Evolutionary conservation across 495 filamentous ascomycete species (phyloP), one percentile per base, ranked within the genome.

Genomic region (Daldinia caldariorum): DNA sequence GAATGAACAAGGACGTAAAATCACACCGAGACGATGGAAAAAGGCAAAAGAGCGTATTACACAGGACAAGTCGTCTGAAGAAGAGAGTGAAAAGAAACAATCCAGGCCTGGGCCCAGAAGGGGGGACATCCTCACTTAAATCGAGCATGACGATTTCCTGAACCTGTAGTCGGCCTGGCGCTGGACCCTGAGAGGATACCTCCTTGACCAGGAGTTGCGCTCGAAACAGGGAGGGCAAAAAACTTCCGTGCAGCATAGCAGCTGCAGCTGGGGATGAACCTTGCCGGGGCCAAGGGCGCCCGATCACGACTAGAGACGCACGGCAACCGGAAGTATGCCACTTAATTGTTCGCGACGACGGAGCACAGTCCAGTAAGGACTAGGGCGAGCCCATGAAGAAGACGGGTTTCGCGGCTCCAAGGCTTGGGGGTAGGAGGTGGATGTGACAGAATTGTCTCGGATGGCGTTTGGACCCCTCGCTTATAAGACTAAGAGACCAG

Each of bases 361-460:
- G 58, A 53, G 51, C 14, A 57, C 58, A 39, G 68, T 53, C 55
- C 16, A 54, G 64, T 63, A 45, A 49, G 63, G 58, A 51, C 43
- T 66, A 66, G 56, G 56, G 60, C 61, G 54, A 50, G 57, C 54
- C 63, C 56, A 18, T 59, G 61, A 12, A 38, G 35, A 47, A 53
- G 45, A 64, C 56, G 63, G 66, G 50, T 64, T 43, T 37, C 16
- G 65, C 67, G 58, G 63, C 65, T 65, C 63, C 47, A 69, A 64
- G 55, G 63, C 70, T 66, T 70, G 66, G 65, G 65, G 70, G 69
- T 73, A 77, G 75, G 77, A 79, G 80, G 72, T 58, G 56, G 71
- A 73, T 81, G 82, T 83, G 79, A 81, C 81, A 83, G 76, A 74
- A 65, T 39, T 74, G 83, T 84, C 81, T 84, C 81, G 80, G 72